These are phyloP conservation scores for Tetracladium maxilliforme DNA, from an alignment of 2,329 filamentous ascomycete genomes.

Conservation along the genomic window DNA sequence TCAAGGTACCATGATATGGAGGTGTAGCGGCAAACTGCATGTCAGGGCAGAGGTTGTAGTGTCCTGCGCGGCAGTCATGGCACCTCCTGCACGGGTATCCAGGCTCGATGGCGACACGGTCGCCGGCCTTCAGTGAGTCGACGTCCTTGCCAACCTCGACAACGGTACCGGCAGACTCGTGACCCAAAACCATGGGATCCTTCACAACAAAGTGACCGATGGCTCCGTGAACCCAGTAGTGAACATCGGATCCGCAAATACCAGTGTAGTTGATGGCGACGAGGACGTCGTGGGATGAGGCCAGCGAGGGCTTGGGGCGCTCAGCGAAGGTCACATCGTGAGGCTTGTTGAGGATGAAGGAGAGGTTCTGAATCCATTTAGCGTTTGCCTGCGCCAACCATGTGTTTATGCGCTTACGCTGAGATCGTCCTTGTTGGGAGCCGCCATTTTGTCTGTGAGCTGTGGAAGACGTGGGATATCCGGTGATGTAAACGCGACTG, in stretches of 20 bases:
- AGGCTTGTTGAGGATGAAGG: conserved; percentile 19
- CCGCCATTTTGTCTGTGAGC: conserved; percentile 7
- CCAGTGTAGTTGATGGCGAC: conserved; percentile 28
- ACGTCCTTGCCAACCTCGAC: conserved; percentile 12
- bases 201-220: conserved; percentile 13
- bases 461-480: no score
- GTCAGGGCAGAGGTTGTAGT: conserved; percentile 22
- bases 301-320: conserved; percentile 25
- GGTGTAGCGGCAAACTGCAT: conserved; percentile 25
- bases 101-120: conserved; percentile 19
- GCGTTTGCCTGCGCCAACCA: no score
- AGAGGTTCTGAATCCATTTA: conserved; percentile 23
- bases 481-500: no score
- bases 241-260: conserved; percentile 39
- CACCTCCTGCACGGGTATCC: conserved; percentile 19
- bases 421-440: conserved; percentile 7
- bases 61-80: conserved; percentile 17
- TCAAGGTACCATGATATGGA: conserved; percentile 20
- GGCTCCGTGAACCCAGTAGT: conserved; percentile 22
- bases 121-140: conserved; percentile 11
- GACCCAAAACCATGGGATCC: conserved; percentile 16
- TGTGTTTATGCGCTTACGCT: conserved; percentile 3
- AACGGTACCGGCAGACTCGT: conserved; percentile 16
- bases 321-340: conserved; percentile 15
- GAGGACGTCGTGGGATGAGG: conserved; percentile 9